Conservation (phyloP, 2,329 filamentous ascomycete species). For the Cercospora beticola region DNA sequence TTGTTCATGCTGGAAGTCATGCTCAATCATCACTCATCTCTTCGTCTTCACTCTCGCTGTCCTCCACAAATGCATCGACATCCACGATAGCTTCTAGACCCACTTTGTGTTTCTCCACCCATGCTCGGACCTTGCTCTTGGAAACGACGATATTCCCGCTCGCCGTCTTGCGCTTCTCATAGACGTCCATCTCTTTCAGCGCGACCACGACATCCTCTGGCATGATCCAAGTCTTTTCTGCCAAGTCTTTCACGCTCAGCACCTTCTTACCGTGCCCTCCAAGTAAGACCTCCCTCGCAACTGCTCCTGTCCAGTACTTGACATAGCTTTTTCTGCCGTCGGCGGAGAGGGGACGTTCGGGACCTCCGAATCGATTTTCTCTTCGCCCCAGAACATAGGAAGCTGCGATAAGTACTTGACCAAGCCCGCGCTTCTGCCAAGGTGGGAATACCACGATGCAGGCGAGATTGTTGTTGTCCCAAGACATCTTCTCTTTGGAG, state of each 20-base stretch:
- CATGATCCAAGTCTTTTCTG: constrained; percentile 76
- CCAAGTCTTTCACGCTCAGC: constrained; percentile 70
- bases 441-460: constrained; percentile 96
- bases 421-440: constrained; percentile 88
- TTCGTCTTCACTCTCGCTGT: constrained; percentile 52
- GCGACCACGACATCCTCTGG: constrained; percentile 78
- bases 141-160: constrained; percentile 54
- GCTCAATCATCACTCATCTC: constrained; percentile 10
- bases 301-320: constrained; percentile 81
- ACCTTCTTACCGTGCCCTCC: constrained; percentile 46
- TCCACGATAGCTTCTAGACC: constrained; percentile 67
- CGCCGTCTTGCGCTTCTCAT: constrained; percentile 56
- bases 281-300: constrained; percentile 65
- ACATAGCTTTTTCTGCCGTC: constrained; percentile 79
- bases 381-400: constrained; percentile 88
- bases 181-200: constrained; percentile 75
- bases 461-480: constrained; percentile 97
- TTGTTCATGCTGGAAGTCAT: not conserved
- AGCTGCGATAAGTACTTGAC: constrained; percentile 84
- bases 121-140: constrained; percentile 62
- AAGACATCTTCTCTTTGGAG: constrained; percentile 97
- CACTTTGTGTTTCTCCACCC: constrained; percentile 64
- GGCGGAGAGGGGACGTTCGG: constrained; percentile 89
- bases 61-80: constrained; percentile 70
- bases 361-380: constrained; percentile 82